Base-by-base conservation (phyloP, 2,329 filamentous ascomycete species). In the Coniochaeta prunicola region DNA sequence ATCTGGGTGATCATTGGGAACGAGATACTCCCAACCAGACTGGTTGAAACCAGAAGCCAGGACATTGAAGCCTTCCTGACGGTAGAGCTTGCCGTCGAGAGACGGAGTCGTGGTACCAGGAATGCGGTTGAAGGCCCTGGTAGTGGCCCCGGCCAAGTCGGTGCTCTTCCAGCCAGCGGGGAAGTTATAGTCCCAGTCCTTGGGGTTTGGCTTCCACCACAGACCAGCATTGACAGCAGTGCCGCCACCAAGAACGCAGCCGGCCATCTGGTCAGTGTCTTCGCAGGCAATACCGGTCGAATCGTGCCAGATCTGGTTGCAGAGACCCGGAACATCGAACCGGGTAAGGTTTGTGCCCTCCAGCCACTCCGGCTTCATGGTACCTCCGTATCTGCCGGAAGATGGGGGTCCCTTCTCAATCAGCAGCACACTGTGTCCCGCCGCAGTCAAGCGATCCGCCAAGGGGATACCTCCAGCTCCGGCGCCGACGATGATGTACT, bases 161-260 rank as follows among this genome's bases (percentile, higher is more conserved):
- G 73, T 68, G 19, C 83, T 78, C 70, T 88, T 85, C 89, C 89
- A 92, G 31, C 88, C 88, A 1, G 74, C 63, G 0, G 89, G 89
- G 74, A 89, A 92, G 69, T 88, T 88, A 68, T 82, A 79, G 68
- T 91, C 85, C 76, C 88, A 91, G 68, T 91, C 89, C 8, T 74
- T 69, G 5, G 81, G 77, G 61, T 86, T 82, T 0, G 88, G 81
- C 74, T 82, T 85, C 79, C 84, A 88, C 81, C 85, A 89, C 34
- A 90, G 76, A 50, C 84, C 86, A 56, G 87, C 83, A 64, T 90
- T 90, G 66, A 89, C 77, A 30, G 84, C 82, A 15, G 84, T 82
- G 8, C 84, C 84, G 58, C 87, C 88, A 55, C 88, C 88, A 2
- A 90, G 78, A 48, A 90, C 77, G 62, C 88, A 90, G 15, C 86